phyloP scores from a whole-genome alignment of 345 rosid species.

The Syzygium jambos region DNA sequence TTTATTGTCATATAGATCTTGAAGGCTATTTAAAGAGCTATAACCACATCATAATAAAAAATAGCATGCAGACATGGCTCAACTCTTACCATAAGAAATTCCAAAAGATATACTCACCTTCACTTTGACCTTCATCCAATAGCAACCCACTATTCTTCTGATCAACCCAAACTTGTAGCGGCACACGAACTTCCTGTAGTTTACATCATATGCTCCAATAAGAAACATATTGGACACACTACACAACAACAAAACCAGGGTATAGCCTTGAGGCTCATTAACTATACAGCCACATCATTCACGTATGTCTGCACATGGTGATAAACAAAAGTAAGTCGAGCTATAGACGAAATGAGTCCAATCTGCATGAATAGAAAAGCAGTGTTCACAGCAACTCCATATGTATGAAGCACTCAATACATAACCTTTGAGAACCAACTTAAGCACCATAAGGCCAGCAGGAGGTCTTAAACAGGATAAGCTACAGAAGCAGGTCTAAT shows the following conservation, averaged over 20 bases:
- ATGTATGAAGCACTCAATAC: neutral
- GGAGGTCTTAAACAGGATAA: neutral
- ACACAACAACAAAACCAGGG: neutral
- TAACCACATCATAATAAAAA: neutral
- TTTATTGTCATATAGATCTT: neutral
- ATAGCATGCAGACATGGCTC: neutral
- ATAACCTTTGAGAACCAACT: neutral
- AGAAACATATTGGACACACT: neutral
- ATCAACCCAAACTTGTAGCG: conserved; percentile 77
- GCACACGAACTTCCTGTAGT: conserved; percentile 77
- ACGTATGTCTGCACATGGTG: neutral
- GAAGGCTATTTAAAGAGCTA: neutral
- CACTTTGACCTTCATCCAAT: conserved; percentile 60
- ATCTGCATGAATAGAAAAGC: neutral
- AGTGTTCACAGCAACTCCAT: neutral
- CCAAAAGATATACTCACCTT: conserved; percentile 34
- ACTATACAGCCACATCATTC: neutral
- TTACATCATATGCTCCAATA: neutral
- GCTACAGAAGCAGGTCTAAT: neutral
- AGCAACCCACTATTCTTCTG: conserved; percentile 68
- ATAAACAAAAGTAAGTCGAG: neutral
- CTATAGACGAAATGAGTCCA: neutral
- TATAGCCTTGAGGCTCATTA: neutral
- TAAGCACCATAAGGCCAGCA: neutral
- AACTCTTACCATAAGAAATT: neutral